Conservation (phyloP, 2,329 filamentous ascomycete genomes). For the Cladosporium sp. region DNA sequence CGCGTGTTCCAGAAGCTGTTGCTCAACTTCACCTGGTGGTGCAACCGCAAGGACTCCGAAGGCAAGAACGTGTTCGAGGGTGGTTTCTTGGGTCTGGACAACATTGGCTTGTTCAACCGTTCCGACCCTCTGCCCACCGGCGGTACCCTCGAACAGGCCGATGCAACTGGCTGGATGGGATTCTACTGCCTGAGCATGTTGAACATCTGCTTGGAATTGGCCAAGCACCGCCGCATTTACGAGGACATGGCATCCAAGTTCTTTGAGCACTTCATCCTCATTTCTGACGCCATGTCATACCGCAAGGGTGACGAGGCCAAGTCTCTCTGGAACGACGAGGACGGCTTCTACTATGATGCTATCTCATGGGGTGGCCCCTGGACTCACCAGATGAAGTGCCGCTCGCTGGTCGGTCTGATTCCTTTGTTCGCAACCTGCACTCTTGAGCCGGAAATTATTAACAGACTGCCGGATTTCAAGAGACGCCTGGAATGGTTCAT, state of each 20-base stretch:
- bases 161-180: conserved; percentile 98
- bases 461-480: conserved; percentile 89
- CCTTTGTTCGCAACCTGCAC: conserved; percentile 91
- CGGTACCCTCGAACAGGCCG: conserved; percentile 90
- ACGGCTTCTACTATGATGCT: conserved; percentile 97
- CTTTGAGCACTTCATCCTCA: conserved; percentile 97
- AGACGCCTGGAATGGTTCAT: conserved; percentile 93
- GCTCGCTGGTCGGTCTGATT: conserved; percentile 90
- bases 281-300: conserved; percentile 91
- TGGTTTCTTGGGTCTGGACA: conserved; percentile 92
- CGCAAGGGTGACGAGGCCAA: conserved; percentile 68
- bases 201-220: conserved; percentile 91
- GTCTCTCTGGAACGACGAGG: conserved; percentile 93
- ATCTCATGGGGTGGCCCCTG: conserved; percentile 94
- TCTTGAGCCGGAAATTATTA: conserved; percentile 88
- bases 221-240: conserved; percentile 91
- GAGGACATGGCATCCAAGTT: conserved; percentile 98
- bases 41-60: conserved; percentile 90
- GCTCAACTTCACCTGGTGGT: conserved; percentile 99
- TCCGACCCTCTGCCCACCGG: conserved; percentile 93
- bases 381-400: conserved; percentile 87
- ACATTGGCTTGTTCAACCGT: conserved; percentile 95
- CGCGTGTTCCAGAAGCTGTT: conserved; percentile 94
- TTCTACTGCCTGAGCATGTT: conserved; percentile 97
- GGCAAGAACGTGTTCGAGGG: conserved; percentile 98